Evolutionary conservation across 2,329 filamentous ascomycete species (phyloP).

Genomic region (Apiospora rasikravindrae): DNA sequence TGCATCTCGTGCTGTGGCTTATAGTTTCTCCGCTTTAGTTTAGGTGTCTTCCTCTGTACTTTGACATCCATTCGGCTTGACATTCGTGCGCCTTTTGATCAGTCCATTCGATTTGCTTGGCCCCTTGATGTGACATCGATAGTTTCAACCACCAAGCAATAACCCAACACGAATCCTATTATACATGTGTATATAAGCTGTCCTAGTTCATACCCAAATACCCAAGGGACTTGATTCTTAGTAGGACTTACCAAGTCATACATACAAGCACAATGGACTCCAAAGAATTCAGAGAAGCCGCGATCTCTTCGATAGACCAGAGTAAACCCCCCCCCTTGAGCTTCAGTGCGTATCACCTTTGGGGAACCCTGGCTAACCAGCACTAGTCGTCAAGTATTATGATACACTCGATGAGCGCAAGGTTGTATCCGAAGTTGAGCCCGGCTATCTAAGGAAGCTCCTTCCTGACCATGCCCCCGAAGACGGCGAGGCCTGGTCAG

Average conservation of each 20-base stretch:
- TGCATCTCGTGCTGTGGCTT: background rate
- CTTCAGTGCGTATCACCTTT: background rate
- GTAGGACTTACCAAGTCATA: background rate
- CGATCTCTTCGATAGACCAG: slow-evolving; percentile 79
- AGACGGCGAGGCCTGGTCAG: slow-evolving; percentile 73
- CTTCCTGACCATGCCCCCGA: slow-evolving; percentile 71
- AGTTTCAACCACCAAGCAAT: background rate
- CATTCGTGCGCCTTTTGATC: slow-evolving; percentile 4
- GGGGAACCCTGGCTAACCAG: background rate
- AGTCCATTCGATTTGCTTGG: background rate
- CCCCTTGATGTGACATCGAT: background rate
- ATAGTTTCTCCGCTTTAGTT: background rate
- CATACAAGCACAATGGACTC: slow-evolving; percentile 67
- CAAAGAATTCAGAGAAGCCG: slow-evolving; percentile 77
- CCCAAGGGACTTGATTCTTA: too few species aligned
- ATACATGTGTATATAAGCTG: background rate
- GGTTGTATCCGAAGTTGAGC: slow-evolving; percentile 78
- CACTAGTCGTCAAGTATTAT: slow-evolving; percentile 80
- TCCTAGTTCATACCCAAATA: background rate
- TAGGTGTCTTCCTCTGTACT: background rate
- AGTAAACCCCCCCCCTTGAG: slow-evolving; percentile 58
- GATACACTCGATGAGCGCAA: slow-evolving; percentile 71
- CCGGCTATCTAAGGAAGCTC: slow-evolving; percentile 83
- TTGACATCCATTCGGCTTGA: background rate
- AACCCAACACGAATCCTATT: background rate